Conservation (phyloP, 495 filamentous ascomycete species). For the Hyaloscypha finlandica region DNA sequence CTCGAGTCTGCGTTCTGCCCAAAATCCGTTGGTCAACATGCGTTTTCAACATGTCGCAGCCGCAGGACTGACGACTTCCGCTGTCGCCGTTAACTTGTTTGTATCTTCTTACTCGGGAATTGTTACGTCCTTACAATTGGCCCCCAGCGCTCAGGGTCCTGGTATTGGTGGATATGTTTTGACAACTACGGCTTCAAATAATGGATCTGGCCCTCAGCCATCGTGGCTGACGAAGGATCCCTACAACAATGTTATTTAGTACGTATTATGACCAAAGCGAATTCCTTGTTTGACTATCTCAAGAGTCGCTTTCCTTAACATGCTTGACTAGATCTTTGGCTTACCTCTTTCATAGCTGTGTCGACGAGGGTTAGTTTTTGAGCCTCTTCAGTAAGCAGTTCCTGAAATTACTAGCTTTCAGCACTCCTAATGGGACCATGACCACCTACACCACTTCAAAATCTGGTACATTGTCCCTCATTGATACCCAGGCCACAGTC, state of each 20-base stretch:
- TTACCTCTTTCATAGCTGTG: slow-evolving; percentile 38
- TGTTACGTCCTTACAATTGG: slow-evolving; percentile 55
- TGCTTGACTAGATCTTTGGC: background rate
- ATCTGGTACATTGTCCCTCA: slow-evolving; percentile 39
- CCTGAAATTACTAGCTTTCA: background rate
- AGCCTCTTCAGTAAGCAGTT: slow-evolving; percentile 20
- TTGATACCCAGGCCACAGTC: slow-evolving; percentile 38
- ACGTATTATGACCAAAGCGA: background rate
- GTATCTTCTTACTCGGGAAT: slow-evolving; percentile 62
- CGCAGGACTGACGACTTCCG: slow-evolving; percentile 18
- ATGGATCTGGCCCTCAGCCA: slow-evolving; percentile 55
- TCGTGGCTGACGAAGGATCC: slow-evolving; percentile 59
- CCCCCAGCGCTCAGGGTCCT: slow-evolving; percentile 23
- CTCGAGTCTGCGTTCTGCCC: background rate
- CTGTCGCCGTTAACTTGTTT: slow-evolving; percentile 51
- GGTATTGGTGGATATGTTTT: slow-evolving; percentile 31
- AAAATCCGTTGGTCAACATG: slow-evolving; percentile 9
- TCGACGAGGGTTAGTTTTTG: slow-evolving; percentile 49
- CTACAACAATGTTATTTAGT: slow-evolving; percentile 49
- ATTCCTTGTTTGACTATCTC: background rate
- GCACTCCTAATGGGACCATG: slow-evolving; percentile 42
- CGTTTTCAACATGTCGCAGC: slow-evolving; percentile 8
- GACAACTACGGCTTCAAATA: slow-evolving; percentile 40
- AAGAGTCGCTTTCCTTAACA: background rate
- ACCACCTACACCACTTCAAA: slow-evolving; percentile 40